phyloP scores from a whole-genome alignment of 2,329 filamentous ascomycete species.

The Furcasterigmium sp. region DNA sequence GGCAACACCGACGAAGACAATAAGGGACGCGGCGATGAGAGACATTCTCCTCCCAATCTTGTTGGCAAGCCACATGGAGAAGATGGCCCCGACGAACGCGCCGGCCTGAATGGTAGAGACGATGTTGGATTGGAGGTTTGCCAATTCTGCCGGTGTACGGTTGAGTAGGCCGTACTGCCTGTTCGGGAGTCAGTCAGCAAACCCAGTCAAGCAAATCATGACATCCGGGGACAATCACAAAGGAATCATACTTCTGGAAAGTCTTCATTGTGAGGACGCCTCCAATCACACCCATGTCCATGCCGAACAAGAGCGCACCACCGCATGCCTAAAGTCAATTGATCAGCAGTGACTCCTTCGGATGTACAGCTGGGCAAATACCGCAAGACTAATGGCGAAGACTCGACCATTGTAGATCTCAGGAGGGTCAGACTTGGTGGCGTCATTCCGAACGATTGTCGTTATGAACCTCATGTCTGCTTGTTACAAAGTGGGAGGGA shows the following conservation, averaged over 20 bases:
- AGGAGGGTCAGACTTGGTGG: conserved; percentile 61
- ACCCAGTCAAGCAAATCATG: too few relatives aligned
- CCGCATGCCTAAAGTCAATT: conserved; percentile 45
- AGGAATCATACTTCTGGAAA: conserved; percentile 38
- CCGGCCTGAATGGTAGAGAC: conserved; percentile 68
- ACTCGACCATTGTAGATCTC: conserved; percentile 69
- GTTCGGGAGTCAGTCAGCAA: conserved; percentile 8
- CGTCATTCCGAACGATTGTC: conserved; percentile 66
- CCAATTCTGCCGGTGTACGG: too few relatives aligned
- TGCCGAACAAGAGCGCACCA: conserved; percentile 52
- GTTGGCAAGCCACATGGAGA: conserved; percentile 49
- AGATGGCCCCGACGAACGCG: conserved; percentile 59
- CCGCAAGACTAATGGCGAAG: conserved; percentile 57
- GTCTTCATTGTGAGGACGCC: conserved; percentile 57
- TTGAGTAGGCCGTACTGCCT: conserved; percentile 28
- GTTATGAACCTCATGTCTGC: too few relatives aligned
- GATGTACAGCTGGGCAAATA: too few relatives aligned
- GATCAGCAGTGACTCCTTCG: not conserved
- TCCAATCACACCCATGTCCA: conserved; percentile 50
- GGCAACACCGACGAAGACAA: conserved; percentile 57
- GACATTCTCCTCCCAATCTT: conserved; percentile 47
- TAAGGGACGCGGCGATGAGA: conserved; percentile 49
- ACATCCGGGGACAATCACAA: conserved; percentile 9
- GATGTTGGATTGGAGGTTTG: conserved; percentile 41
- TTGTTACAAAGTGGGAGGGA: too few relatives aligned